Percentiles rank a stretch among this genome's conserved stretches.
Evolutionary conservation across 1,284 basidiomycete genomes (phyloP).

Genomic region (Ceratobasidium sp.): DNA sequence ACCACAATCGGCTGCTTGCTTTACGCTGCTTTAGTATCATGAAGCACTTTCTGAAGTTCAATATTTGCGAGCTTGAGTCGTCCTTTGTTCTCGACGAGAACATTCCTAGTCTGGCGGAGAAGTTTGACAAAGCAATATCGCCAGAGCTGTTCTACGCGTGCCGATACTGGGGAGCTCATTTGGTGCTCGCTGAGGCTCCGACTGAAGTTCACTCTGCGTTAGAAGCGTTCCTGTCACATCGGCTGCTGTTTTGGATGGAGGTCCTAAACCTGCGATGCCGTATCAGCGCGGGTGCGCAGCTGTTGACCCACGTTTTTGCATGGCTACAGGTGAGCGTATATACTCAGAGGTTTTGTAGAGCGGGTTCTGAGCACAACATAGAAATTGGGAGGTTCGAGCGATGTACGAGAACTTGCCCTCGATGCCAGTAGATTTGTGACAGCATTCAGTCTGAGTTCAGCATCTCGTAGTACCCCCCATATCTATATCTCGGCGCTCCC

Average conservation of each 20-base stretch:
- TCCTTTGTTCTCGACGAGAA: conserved; percentile 9
- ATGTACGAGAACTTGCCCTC: no score
- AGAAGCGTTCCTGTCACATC: background rate
- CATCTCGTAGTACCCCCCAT: no score
- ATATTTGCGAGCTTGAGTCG: conserved; percentile 14
- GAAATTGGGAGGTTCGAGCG: no score
- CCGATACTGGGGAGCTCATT: conserved; percentile 15
- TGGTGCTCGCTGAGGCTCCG: background rate
- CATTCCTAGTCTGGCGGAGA: background rate
- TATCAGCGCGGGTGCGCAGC: background rate
- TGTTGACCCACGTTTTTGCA: background rate
- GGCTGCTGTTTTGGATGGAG: conserved; percentile 40
- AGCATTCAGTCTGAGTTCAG: no score
- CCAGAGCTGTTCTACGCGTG: conserved; percentile 23
- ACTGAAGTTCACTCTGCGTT: background rate
- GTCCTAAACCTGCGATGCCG: conserved; percentile 19
- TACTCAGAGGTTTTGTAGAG: no score
- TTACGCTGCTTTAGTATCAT: conserved; percentile 1
- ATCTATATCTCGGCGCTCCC: no score
- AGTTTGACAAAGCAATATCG: background rate
- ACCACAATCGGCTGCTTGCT: background rate
- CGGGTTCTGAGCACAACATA: no score
- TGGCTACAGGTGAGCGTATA: conserved; percentile 11
- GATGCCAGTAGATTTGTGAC: no score
- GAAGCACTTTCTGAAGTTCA: background rate